Base-by-base conservation (phyloP, 2,329 filamentous ascomycete genomes). In the Microcyclospora tardicrescens region DNA sequence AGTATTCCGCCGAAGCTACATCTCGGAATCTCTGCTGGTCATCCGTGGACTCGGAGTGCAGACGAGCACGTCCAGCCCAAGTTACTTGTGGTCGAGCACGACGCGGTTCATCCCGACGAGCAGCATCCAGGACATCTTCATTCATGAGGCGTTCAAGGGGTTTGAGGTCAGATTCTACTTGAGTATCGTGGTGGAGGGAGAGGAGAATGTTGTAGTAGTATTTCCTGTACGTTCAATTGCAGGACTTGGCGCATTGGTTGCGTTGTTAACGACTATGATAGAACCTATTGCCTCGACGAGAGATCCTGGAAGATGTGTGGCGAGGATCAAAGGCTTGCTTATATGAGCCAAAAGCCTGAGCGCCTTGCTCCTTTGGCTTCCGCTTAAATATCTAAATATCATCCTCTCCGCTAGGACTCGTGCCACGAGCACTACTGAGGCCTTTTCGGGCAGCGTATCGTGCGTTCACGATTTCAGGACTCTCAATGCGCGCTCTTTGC, bases 131-230 rank as follows among this genome's bases (percentile, higher is more conserved):
- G 91, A 98, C 58, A 80, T 98, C 40, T 76, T 95, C 38, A 83
- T 98, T 36, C 86, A 95, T 58, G 91, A 98, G 66, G 91, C 87
- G 3, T 96, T 96, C 61, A 77, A 76, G 41, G 87, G 87, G 1
- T 93, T 95, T 54, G 84, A 87, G 62, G 86, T 96, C 28, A 68
- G 80, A 31, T 93, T 89, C 56, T 95, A 94, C 56, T 66, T 98
- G 8, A 77, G 84, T 4, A 83, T 96, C 24, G 81, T 96, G 38
- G 85, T 96, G 13, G 82, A 93, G 50, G 86, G 79, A 2, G 89
- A 96, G 62, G 74, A 80, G 38, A 80, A 91, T 48, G 73, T 93
- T 4, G 83, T 96, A 0, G 89, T 98, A n/a, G 86, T 96, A 2
- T 98, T 98, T 58, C 89, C 89, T 2, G 73, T 77, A 57, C 51